Evolutionary conservation across 2,329 filamentous ascomycete species (phyloP).

Genomic region (Venturia pyrina): DNA sequence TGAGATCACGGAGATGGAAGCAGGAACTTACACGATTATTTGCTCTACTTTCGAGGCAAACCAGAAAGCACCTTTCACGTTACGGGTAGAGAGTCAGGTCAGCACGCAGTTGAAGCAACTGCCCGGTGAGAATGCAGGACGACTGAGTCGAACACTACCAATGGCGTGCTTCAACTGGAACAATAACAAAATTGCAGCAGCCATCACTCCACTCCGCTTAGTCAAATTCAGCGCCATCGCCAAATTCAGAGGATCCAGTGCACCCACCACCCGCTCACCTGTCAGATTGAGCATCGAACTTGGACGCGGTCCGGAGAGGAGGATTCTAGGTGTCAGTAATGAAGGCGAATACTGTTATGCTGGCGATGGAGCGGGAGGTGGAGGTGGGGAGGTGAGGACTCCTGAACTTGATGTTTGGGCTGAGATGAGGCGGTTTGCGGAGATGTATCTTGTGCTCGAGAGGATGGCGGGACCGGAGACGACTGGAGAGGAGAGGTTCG

Average conservation of each 20-base stretch:
- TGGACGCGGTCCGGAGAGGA: conserved; percentile 59
- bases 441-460: conserved; percentile 75
- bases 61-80: conserved; percentile 62
- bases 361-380: conserved; percentile 45
- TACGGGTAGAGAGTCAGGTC: conserved; percentile 60
- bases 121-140: conserved; percentile 64
- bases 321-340: conserved; percentile 54
- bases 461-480: conserved; percentile 53
- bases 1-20: conserved; percentile 48
- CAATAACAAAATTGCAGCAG: conserved; percentile 44
- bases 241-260: conserved; percentile 17
- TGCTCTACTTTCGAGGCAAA: conserved; percentile 83
- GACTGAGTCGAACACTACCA: conserved; percentile 51
- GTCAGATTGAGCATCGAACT: conserved; percentile 64
- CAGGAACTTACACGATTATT: conserved; percentile 75
- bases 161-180: conserved; percentile 41
- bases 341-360: conserved; percentile 63
- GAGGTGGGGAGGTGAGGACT: conserved; percentile 53
- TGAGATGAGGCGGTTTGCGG: conserved; percentile 42
- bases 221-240: conserved; percentile 48
- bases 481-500: conserved; percentile 39
- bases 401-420: conserved; percentile 67
- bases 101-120: conserved; percentile 50
- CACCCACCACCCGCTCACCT: conserved; percentile 29
- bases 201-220: conserved; percentile 38